These are phyloP conservation scores for Phaseolus coccineus DNA, from an alignment of 331 rosid species.

Conservation along the genomic window DNA sequence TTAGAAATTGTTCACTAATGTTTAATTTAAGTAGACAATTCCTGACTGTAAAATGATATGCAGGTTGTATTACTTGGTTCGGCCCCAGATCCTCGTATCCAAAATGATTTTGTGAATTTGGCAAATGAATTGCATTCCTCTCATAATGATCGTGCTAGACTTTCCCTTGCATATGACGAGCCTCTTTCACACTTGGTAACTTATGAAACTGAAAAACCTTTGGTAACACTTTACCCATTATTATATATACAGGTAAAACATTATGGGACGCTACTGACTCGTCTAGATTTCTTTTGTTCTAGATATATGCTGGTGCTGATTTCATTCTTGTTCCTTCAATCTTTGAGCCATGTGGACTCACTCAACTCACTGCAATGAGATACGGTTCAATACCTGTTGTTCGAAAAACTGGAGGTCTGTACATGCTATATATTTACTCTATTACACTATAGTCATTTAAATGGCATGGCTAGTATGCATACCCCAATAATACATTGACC, in stretches of 20 bases:
- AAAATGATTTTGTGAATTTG: slow-evolving; percentile 83
- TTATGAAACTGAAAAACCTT: slow-evolving; percentile 39
- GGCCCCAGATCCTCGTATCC: slow-evolving; percentile 95
- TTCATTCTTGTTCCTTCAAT: slow-evolving; percentile 90
- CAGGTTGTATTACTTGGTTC: slow-evolving; percentile 96
- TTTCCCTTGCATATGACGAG: slow-evolving; percentile 87
- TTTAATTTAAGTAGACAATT: slow-evolving; percentile 20
- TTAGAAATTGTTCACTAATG: slow-evolving; percentile 31
- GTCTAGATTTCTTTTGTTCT: slow-evolving; percentile 30
- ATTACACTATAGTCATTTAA: slow-evolving; percentile 23
- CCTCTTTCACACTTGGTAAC: slow-evolving; percentile 94
- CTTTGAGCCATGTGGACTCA: slow-evolving; percentile 95
- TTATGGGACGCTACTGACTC: slow-evolving; percentile 27
- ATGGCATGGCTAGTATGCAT: slow-evolving; percentile 3
- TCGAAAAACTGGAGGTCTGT: slow-evolving; percentile 92
- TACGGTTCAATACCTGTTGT: slow-evolving; percentile 90
- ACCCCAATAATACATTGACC: slow-evolving; percentile 27
- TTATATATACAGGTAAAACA: slow-evolving; percentile 37
- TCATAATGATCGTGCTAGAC: slow-evolving; percentile 70
- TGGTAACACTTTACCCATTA: slow-evolving; percentile 1
- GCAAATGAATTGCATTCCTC: slow-evolving; percentile 74
- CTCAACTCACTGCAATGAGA: slow-evolving; percentile 96
- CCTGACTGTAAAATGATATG: slow-evolving; percentile 33
- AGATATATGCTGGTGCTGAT: slow-evolving; percentile 95
- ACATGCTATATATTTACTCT: slow-evolving; percentile 14